These are phyloP conservation scores for Hanseniaspora pseudoguilliermondii DNA, from an alignment of 805 yeast species.

Conservation along the genomic window DNA sequence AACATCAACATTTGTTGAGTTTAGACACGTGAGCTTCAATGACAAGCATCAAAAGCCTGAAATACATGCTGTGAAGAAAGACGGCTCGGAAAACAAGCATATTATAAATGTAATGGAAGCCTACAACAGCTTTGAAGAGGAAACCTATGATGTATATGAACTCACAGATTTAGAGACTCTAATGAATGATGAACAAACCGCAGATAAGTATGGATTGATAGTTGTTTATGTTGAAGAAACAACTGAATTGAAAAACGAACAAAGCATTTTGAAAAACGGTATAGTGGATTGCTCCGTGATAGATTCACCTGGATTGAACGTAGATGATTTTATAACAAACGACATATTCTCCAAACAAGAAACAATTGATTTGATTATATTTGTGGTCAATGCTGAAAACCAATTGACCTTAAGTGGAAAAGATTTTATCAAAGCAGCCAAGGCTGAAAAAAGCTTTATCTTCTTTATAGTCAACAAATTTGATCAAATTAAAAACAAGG, in stretches of 20 bases:
- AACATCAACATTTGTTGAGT: conserved; percentile 91
- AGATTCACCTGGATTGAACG: conserved; percentile 93
- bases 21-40: conserved; percentile 51
- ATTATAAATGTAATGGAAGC: conserved; percentile 25
- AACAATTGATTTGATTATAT: conserved; percentile 89
- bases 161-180: conserved; percentile 42
- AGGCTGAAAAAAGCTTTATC: conserved; percentile 79
- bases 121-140: conserved; percentile 32
- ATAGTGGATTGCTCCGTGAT: conserved; percentile 82
- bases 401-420: conserved; percentile 89
- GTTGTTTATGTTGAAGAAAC: conserved; percentile 70
- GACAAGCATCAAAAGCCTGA: conserved; percentile 69
- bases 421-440: conserved; percentile 82
- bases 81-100: conserved; percentile 16
- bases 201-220: conserved; percentile 57
- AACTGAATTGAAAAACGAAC: conserved; percentile 32
- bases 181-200: conserved; percentile 57
- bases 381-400: conserved; percentile 92
- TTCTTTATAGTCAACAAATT: conserved; percentile 90
- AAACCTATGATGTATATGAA: conserved; percentile 52
- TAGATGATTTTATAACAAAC: conserved; percentile 87
- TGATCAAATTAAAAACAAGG: conserved; percentile 72
- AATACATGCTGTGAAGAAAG: conserved; percentile 65
- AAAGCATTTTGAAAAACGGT: conserved; percentile 72
- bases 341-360: conserved; percentile 93